Evolutionary conservation across 225 moss, liverwort and hornwort genomes (phyloP), one percentile per base, ranked within the genome.

Genomic region (Straminergon stramineum): DNA sequence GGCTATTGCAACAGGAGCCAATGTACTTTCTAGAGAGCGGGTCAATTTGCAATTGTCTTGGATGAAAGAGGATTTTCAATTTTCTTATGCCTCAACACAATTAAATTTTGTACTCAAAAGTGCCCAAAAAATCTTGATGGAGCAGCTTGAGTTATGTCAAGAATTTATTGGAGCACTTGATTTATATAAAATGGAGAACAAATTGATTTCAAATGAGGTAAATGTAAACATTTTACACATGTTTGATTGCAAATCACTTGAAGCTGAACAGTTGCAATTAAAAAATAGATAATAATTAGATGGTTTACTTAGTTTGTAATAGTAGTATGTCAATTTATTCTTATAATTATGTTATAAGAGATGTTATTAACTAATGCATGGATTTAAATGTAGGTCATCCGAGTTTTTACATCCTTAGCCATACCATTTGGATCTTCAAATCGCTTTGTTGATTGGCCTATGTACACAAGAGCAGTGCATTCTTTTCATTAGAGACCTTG

Each of bases 11-110:
- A 75, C 1, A 20, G 1, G 20, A 31, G 32, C 4, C 7, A 52
- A 52, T 32, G 13, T 52, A 8, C 21, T 52, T 52, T 76, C 1
- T 13, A 1, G 52, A 34, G 75, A 34, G 0, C 1, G 0, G 0
- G 10, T 76, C 13, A 76, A 52, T 52, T 52, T 76, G 52, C 21
- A 52, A 76, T 76, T 76, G 34, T 52, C 21, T 34, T 76, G 21
- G 51, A 76, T 52, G 32, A 76, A 76, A 51, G 19, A 32, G 20
- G 20, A 34, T 31, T 76, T 76, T 52, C 20, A 76, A 52, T 32
- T 76, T 76, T 76, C 32, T 52, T 20, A 52, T 76, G 52, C 34
- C 2, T 32, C 34, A 76, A 51, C 4, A 75, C 52, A 76, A 76
- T 34, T 52, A 21, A 52, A 76, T 52, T 52, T 76, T 76, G 52